These are phyloP conservation scores for Gaultheria prostrata DNA, from an alignment of 148 eudicot genomes.

Conservation along the genomic window DNA sequence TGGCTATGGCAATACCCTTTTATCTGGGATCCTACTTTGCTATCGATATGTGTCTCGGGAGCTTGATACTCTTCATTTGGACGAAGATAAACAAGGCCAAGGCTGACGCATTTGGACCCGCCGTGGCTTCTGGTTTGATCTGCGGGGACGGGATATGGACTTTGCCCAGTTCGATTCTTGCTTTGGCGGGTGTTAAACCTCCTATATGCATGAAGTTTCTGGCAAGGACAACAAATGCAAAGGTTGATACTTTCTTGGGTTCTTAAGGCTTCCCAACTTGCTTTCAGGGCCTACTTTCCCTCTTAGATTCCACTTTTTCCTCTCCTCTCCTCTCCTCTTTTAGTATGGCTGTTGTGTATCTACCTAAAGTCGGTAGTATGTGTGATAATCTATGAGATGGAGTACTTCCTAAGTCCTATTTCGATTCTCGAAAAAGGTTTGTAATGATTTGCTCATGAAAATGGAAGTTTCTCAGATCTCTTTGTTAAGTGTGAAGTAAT, in stretches of 20 bases:
- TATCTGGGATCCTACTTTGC: constrained; percentile 59
- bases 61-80: constrained; percentile 60
- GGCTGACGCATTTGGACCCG: constrained; percentile 52
- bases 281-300: too few relatives aligned
- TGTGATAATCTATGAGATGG: neutral
- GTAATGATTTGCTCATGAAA: neutral
- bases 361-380: neutral
- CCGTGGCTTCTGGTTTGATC: constrained; percentile 66
- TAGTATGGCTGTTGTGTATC: neutral
- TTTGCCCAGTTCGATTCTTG: constrained; percentile 55
- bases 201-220: constrained; percentile 72
- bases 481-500: neutral
- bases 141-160: constrained; percentile 79
- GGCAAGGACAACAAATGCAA: constrained; percentile 30
- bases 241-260: constrained; percentile 41
- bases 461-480: neutral
- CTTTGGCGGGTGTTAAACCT: constrained; percentile 49
- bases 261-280: constrained; percentile 11
- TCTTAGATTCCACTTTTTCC: neutral
- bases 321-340: neutral
- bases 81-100: constrained; percentile 30
- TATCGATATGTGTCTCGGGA: constrained; percentile 70
- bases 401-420: too few relatives aligned
- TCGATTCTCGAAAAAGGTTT: neutral
- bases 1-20: constrained; percentile 77